Evolutionary conservation across 2,329 filamentous ascomycete genomes (phyloP), one percentile per base, ranked within the genome.

Genomic region (Sphaerulina vaccinii): DNA sequence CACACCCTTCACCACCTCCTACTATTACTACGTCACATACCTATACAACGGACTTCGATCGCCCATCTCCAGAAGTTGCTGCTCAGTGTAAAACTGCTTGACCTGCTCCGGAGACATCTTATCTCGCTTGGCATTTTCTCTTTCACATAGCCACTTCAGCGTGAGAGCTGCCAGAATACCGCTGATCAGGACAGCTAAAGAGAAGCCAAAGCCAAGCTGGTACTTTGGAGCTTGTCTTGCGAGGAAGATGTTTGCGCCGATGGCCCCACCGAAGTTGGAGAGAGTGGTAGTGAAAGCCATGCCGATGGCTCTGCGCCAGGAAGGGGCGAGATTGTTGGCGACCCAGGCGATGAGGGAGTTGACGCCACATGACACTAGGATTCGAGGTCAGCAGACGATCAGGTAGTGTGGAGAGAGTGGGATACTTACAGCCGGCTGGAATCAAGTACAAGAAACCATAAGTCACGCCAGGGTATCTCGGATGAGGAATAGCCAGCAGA

Each of bases 361-460:
- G 39, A 58, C 22, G 27, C 52, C 52, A 23, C 49, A 53, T 9
- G 52, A 58, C 6, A 58, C 55, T 58, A 16, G 2, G 4, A 19
- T n/a, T 8, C 9, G 16, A 21, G 19, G 27, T 5, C 6, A 37
- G 8, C 4, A 37, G 18, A 8, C 22, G 13, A 5, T n/a, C n/a
- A n/a, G n/a, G n/a, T n/a, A n/a, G 22, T 11, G 13, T 18, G 13
- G 3, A 32, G 33, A 38, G 81, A 72, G 1, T 79, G 78, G 46
- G 72, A 49, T 78, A 76, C 65, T 82, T 82, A 8, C 75, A 75
- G 16, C 81, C 79, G 3, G 70, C 68, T 1, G 78, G 76, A 58
- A 82, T 68, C 33, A 79, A 71, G 64, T 79, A 82, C 22, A 82
- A 64, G n/a, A 79, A 79, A 39, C 78, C 75, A 65, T 60, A 60